Evolutionary conservation across 1,284 basidiomycete genomes (phyloP), one percentile per base, ranked within the genome.

Genomic region (Peniophora sp.): DNA sequence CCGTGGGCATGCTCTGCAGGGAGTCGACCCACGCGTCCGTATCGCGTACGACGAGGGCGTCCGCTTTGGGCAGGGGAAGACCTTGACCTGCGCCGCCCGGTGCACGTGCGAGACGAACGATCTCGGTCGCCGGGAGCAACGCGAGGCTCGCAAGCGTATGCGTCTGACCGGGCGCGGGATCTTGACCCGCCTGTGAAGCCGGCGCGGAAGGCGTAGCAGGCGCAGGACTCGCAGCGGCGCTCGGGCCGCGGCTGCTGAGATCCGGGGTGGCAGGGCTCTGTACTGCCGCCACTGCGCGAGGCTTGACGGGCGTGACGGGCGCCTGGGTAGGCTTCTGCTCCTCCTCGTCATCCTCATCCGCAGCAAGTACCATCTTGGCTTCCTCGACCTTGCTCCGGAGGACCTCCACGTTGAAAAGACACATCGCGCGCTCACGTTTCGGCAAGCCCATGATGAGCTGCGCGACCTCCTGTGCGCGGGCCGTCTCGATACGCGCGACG

Each of bases 351-450:
- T 69, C 76, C 22, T 83, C 84, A 20, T 80, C 79, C 49, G 80
- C 85, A 37, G 89, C 86, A 49, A 92, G 67, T 15, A 95, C 86
- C 58, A 80, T 73, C 68, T 84, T 87, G 9, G 92, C 92, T 58
- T 92, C 92, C 1, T 78, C 78, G 12, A 95, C 73, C 67, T 95
- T 95, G 20, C 72, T 73, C 49, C 81, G 76, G 32, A 95, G 73
- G 36, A 90, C 78, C 57, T 94, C 90, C 9, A 75, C 73, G 58
- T 92, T 95, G 75, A 95, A 95, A 41, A 95, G 72, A 66, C 89
- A 92, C 79, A 95, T 76, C 0, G 90, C 91, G 2, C 91, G 81
- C 58, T 96, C 92, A 57, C 88, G 82, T 68, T 92, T 94, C 2
- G 88, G 84, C 22, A 96, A 72, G 56, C 82, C 83, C 78, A 92